Conservation (phyloP, 2,329 filamentous ascomycete genomes). For the Pseudocercospora fijiensis region DNA sequence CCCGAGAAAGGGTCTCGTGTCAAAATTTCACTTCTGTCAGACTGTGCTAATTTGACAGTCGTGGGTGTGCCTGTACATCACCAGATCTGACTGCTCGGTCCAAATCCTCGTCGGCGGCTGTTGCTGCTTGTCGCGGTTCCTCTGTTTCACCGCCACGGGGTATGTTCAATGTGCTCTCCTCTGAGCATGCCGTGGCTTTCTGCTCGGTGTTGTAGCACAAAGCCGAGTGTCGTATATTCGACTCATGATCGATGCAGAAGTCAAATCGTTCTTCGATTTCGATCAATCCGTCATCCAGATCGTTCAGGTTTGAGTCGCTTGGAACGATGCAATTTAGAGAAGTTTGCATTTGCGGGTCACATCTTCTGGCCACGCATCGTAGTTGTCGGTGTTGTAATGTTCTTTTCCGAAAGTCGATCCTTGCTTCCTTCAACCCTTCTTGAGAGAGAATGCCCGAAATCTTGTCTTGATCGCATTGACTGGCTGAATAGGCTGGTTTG, state of each 20-base stretch:
- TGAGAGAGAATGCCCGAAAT: conserved; percentile 23
- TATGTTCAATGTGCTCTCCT: background rate
- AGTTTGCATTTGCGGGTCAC: background rate
- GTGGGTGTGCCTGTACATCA: conserved; percentile 2
- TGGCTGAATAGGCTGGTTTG: conserved; percentile 8
- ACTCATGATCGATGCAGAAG: background rate
- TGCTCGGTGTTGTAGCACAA: no score
- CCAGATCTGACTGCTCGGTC: background rate
- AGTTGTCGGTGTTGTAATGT: background rate
- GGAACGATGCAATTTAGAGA: background rate
- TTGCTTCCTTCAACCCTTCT: conserved; percentile 15
- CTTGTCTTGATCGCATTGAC: conserved; percentile 20
- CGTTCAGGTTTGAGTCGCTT: background rate
- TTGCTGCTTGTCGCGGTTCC: background rate
- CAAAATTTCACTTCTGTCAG: background rate
- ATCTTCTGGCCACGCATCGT: background rate
- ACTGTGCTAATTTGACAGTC: background rate
- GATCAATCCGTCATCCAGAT: background rate
- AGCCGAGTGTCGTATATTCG: no score
- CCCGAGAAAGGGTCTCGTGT: background rate
- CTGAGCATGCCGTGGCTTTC: no score
- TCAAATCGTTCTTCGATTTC: background rate
- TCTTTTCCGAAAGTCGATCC: background rate
- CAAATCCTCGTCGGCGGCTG: background rate
- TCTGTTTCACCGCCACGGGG: background rate